Base-by-base conservation (phyloP, 768 basidiomycete genomes). In the Mycena venus region DNA sequence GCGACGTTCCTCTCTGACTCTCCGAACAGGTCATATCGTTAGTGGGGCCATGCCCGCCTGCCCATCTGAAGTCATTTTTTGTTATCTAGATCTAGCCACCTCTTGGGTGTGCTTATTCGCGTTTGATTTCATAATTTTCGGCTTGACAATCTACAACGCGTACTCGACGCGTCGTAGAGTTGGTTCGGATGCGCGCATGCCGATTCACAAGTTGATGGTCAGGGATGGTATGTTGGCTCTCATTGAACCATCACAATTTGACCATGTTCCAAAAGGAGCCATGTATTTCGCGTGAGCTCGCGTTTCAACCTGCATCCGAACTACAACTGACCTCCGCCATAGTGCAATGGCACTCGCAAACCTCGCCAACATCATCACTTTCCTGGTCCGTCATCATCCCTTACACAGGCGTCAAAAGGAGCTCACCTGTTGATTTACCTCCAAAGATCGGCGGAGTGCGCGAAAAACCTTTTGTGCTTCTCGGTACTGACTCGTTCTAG, bases 21-120 rank as follows among this genome's bases (percentile, higher is more conserved):
- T 14, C 27, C 38, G 14, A 17, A 21, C 47, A 56, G 70, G 2
- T 64, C 63, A 72, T 65, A 59, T 32, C 36, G 70, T 64, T 15
- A 44, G 71, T 67, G 38, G 6, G 23, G 9, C 14, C 34, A 29
- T 27, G 19, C n/a, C 9, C 23, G 15, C 4, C 25, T 12, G 19
- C 19, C 15, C 27, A 17, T 40, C n/a, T 51, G 25, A 10, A 40
- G n/a, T 31, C 8, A 14, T 29, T 14, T 23, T 15, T 6, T n/a
- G n/a, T 5, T 56, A 0, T 19, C 19, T 27, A 67, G 64, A 67
- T 66, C 56, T 67, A 17, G 58, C 71, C 17, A 44, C 12, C 8
- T 47, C 83, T 17, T 86, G 84, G 83, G 83, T 82, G 53, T 77
- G 79, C 11, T 79, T 84, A 14, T 82, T 82, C 58, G 55, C 77